Evolutionary conservation across 2,329 filamentous ascomycete species (phyloP), one percentile per base, ranked within the genome.

Genomic region (Colletotrichum sp.): DNA sequence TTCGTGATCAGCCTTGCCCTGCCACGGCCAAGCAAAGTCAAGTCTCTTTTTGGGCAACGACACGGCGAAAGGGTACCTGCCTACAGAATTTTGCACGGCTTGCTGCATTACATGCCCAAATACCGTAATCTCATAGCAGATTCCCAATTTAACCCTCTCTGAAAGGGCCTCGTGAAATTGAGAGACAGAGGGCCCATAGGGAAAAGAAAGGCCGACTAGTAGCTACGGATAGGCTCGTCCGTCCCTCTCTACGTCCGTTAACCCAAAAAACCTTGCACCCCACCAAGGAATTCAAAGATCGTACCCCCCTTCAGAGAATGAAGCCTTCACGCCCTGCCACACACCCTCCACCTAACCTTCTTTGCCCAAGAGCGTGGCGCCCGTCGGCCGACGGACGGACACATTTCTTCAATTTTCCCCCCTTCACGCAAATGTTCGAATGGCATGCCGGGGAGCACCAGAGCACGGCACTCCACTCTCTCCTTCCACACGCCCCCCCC

Each of bases 351-450:
- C 64, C 57, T 68, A 72, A 75, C 69, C 73, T 66, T 61, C 60
- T 75, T 72, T 64, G 52, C 65, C n/a, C 43, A 48, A 48, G 43
- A 55, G 24, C 65, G 69, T 65, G 65, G 73, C 73, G 69, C 52
- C 52, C 59, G 48, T 68, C 67, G 76, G 43, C 65, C 65, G 73
- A 70, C 66, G 55, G 73, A 70, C 73, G 69, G 65, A 59, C 65
- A 24, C 66, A 60, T 30, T 34, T 28, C 18, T 26, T 30, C 36
- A 16, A 32, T 28, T n/a, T 55, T 32, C 28, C 16, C 36, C 16
- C 16, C 55, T 28, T 28, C 24, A 26, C n/a, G 9, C 26, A 1
- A 57, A 28, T 59, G 55, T 59, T 28, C 55, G 43, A 30, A 36
- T 36, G 32, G 24, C 66, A 68, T 55, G 9, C 32, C 52, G 43